Base-by-base conservation (phyloP, 2,329 filamentous ascomycete genomes). In the Beauveria rudraprayagi region DNA sequence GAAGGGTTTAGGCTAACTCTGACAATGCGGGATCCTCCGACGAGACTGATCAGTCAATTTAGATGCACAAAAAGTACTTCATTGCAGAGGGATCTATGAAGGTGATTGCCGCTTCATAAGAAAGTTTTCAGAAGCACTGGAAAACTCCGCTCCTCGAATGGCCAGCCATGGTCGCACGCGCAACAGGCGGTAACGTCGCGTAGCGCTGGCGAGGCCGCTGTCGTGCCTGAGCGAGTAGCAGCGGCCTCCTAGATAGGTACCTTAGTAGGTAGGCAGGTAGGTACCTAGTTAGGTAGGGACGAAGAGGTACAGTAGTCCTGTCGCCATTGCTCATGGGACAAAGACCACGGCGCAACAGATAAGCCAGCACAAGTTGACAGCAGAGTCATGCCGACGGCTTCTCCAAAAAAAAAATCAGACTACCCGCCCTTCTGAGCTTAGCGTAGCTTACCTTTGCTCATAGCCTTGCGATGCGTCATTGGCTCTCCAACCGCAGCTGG, bases 391-490 rank as follows among this genome's bases (percentile, higher is more conserved):
- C 10, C 40, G 40, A 37, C 24, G 52, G 52, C 22, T 55, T 55
- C 52, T 55, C 52, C 37, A 55, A 44, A 44, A 24, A 30, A 30
- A 34, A 22, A 19, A 16, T 37, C 28, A 11, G 22, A 41, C 24
- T 17, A n/a, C 52, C 10, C 8, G 10, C 37, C 16, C 17, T 56
- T 28, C 26, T 43, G 22, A 55, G 52, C 24, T 26, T 44, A 43
- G 43, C 28, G 41, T n/a, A 37, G 41, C 54, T 47, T 47, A 47
- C 26, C n/a, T 37, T 17, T 56, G 40, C 41, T 19, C 53, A 41
- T 48, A 57, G 57, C 57, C 57, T 60, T 60, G 57, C 46, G 40
- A 16, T 61, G 59, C 59, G 59, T 61, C 59, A 61, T 61, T 61
- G 59, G 59, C 57, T 61, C 26, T 34, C 34, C 43, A 53, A 46